Conservation (phyloP, 768 basidiomycete species). For the Boletus eberwhitei region DNA sequence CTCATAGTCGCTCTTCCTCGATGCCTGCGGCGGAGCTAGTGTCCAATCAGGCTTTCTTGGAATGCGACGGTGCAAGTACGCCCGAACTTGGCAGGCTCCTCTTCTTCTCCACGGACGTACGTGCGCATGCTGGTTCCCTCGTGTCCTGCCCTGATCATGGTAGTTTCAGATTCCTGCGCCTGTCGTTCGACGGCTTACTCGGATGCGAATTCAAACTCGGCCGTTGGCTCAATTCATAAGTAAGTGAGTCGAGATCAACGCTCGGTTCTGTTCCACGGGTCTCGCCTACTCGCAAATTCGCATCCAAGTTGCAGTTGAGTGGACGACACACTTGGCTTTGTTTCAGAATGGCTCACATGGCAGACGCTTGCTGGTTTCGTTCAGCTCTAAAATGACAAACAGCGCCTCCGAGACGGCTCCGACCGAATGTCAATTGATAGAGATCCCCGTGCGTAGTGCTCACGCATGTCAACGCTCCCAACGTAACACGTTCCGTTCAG, state of each 20-base stretch:
- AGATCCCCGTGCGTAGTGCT: slow-evolving; percentile 14
- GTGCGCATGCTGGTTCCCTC: slow-evolving; percentile 7
- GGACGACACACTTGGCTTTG: neutral
- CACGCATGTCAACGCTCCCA: neutral
- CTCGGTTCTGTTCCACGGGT: neutral
- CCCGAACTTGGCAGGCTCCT: neutral
- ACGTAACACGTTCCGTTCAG: slow-evolving; percentile 1
- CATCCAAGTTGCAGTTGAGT: neutral
- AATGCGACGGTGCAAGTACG: neutral
- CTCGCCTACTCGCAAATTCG: neutral
- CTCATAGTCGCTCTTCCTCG: neutral
- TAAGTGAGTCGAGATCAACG: too few species aligned
- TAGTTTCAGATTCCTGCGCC: neutral
- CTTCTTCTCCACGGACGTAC: slow-evolving; percentile 3
- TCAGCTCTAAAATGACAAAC: slow-evolving; percentile 4
- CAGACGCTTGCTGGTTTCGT: neutral
- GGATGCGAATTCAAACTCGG: neutral
- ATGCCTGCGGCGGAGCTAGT: neutral
- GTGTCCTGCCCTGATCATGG: slow-evolving; percentile 4
- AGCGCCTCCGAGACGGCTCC: neutral
- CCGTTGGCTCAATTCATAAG: neutral
- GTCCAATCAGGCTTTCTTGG: neutral
- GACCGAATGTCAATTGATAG: neutral
- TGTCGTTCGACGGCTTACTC: neutral
- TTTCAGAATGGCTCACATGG: neutral